These are phyloP conservation scores for Trametes elegans DNA, from an alignment of 768 basidiomycete genomes.

Conservation along the genomic window DNA sequence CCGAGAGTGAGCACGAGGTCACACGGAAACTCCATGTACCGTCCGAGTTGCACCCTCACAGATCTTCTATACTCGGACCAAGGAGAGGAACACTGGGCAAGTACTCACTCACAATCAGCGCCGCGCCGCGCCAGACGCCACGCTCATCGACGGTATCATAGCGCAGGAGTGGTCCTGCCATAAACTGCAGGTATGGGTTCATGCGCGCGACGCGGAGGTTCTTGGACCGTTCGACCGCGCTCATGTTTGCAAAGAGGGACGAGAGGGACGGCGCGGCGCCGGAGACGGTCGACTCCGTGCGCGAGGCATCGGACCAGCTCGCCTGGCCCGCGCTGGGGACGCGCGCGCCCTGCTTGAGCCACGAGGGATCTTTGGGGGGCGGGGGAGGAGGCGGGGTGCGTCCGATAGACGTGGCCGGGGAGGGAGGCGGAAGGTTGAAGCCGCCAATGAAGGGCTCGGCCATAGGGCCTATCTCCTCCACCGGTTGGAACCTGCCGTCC, in stretches of 20 bases:
- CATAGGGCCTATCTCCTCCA: slow-evolving; percentile 59
- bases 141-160: slow-evolving; percentile 85
- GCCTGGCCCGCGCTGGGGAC: slow-evolving; percentile 6
- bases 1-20: too few relatives aligned
- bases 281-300: slow-evolving; percentile 6
- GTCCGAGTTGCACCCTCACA: too few relatives aligned
- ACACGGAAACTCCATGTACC: too few relatives aligned
- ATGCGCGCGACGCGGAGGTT: slow-evolving; percentile 59
- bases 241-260: slow-evolving; percentile 41
- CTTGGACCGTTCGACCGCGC: slow-evolving; percentile 65
- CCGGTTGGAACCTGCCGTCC: slow-evolving; percentile 51
- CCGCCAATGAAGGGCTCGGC: slow-evolving; percentile 63
- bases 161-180: slow-evolving; percentile 88
- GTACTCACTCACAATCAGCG: slow-evolving; percentile 80
- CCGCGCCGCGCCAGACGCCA: slow-evolving; percentile 85
- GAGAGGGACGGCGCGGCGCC: background rate
- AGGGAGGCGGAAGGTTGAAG: slow-evolving; percentile 36
- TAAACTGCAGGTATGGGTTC: slow-evolving; percentile 83
- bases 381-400: slow-evolving; percentile 38
- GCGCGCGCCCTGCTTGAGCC: slow-evolving; percentile 7
- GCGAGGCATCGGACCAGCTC: slow-evolving; percentile 9
- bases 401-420: slow-evolving; percentile 30
- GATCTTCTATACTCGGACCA: too few relatives aligned
- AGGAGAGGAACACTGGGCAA: too few relatives aligned
- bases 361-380: slow-evolving; percentile 46